Evolutionary conservation across 2,329 filamentous ascomycete species (phyloP).

Genomic region (Penicillium griseofulvum): DNA sequence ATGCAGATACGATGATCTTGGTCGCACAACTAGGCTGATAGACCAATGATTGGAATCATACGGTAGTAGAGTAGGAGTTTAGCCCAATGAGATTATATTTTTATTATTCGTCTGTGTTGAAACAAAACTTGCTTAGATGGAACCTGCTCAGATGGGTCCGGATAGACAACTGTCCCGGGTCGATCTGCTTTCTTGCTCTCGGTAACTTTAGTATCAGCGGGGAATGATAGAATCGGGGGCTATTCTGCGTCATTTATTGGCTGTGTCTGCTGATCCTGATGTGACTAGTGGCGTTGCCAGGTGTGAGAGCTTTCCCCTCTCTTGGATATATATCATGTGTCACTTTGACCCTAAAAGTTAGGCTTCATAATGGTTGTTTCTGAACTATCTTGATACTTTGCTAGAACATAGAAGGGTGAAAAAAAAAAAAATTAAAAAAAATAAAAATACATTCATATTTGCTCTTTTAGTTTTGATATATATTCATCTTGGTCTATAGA

Average conservation of each 20-base stretch:
- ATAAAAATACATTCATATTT: neutral
- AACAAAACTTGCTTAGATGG: neutral
- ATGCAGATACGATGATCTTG: neutral
- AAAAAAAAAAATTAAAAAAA: no score
- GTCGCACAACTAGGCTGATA: neutral
- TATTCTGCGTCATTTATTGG: conserved; percentile 2
- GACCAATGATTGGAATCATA: neutral
- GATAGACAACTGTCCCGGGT: neutral
- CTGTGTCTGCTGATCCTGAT: conserved; percentile 3
- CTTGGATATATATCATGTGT: neutral
- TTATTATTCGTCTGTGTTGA: neutral
- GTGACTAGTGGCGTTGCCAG: conserved; percentile 3
- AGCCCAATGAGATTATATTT: neutral
- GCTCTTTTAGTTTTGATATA: neutral
- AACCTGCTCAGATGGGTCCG: neutral
- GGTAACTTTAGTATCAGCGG: neutral
- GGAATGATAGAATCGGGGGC: neutral
- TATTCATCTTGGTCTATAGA: neutral
- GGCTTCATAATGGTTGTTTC: neutral
- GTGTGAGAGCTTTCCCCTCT: conserved; percentile 5
- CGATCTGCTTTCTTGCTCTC: neutral
- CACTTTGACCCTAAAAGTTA: neutral
- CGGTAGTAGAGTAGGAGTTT: neutral
- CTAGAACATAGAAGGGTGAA: no score
- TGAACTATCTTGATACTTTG: no score